Base-by-base conservation (phyloP, 768 basidiomycete genomes). In the Crucibulum laeve region DNA sequence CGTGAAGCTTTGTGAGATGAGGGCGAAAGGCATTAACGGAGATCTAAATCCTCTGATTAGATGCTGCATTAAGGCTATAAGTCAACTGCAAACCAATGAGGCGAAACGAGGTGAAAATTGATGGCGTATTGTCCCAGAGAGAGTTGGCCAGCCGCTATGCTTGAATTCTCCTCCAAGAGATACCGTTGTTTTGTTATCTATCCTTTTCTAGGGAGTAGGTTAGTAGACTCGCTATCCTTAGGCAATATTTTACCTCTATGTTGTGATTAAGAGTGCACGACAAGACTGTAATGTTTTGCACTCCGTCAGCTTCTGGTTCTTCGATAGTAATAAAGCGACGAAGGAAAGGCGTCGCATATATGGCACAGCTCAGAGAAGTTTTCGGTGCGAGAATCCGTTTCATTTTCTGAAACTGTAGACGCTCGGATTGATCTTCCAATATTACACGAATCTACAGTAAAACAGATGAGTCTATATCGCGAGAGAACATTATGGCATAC, bases 121-220 rank as follows among this genome's bases (percentile, higher is more conserved):
- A 60, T 91, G 84, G 44, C 75, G 77, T 38, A 93, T 61, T 2
- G 88, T 88, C 26, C 86, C 87, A 19, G 79, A 56, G 28, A 92
- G n/a, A 30, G 28, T 30, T 30, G 28, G 8, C 8, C n/a, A 8
- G 8, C 8, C 28, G 28, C 8, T n/a, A n/a, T n/a, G n/a, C n/a
- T 30, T 30, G 8, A 30, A 30, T 30, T 8, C 28, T 30, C 28
- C 28, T 41, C 65, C 62, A 19, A 79, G 51, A 17, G 58, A 50
- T 5, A 77, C 17, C 33, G 61, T 61, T 2, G 79, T 82, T 34
- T 69, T 69, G 15, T 72, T 61, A 28, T 60, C 65, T 38, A 84
- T 39, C 28, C 61, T 64, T 62, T 65, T 79, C 82, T 84, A 44
- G 43, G n/a, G 7, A n/a, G 28, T 30, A 30, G 28, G 7, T n/a